These are phyloP conservation scores for Verticillium nubilum DNA, from an alignment of 2,329 filamentous ascomycete species.

Conservation along the genomic window DNA sequence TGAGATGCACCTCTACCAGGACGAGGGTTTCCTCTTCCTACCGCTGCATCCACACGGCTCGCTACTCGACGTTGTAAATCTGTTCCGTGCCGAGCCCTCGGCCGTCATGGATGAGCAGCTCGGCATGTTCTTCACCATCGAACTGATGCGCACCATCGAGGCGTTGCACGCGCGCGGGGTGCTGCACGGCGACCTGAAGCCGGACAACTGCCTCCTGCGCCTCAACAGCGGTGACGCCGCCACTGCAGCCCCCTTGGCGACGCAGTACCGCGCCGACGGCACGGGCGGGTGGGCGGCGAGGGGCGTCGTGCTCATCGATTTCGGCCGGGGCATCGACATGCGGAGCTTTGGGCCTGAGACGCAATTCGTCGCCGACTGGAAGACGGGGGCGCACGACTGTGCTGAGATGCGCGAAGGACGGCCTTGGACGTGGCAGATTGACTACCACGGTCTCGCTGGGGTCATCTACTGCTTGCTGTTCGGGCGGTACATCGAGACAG, in stretches of 20 bases:
- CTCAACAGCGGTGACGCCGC: conserved; percentile 47
- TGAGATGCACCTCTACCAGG: conserved; percentile 85
- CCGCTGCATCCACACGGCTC: conserved; percentile 88
- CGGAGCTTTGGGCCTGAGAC: conserved; percentile 70
- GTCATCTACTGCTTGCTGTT: conserved; percentile 86
- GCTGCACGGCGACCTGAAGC: conserved; percentile 90
- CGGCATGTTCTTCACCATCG: conserved; percentile 92
- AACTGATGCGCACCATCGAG: conserved; percentile 86
- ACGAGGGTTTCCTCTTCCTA: conserved; percentile 85
- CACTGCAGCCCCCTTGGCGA: conserved; percentile 40
- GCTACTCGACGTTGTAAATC: conserved; percentile 89
- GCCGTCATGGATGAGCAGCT: conserved; percentile 84
- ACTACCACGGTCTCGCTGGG: conserved; percentile 89
- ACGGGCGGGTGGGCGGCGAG: conserved; percentile 72
- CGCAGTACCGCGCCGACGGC: conserved; percentile 69
- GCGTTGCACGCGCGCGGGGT: conserved; percentile 74
- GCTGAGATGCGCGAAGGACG: conserved; percentile 91
- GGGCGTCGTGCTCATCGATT: conserved; percentile 86
- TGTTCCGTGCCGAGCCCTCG: conserved; percentile 65
- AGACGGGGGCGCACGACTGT: conserved; percentile 80
- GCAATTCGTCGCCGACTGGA: conserved; percentile 94
- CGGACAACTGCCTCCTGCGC: conserved; percentile 89
- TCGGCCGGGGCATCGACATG: conserved; percentile 94
- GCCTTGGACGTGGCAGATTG: conserved; percentile 96
- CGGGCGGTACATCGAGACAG: conserved; percentile 88